phyloP scores from a whole-genome alignment of 2,329 filamentous ascomycete species.

The Neonectria faginata region DNA sequence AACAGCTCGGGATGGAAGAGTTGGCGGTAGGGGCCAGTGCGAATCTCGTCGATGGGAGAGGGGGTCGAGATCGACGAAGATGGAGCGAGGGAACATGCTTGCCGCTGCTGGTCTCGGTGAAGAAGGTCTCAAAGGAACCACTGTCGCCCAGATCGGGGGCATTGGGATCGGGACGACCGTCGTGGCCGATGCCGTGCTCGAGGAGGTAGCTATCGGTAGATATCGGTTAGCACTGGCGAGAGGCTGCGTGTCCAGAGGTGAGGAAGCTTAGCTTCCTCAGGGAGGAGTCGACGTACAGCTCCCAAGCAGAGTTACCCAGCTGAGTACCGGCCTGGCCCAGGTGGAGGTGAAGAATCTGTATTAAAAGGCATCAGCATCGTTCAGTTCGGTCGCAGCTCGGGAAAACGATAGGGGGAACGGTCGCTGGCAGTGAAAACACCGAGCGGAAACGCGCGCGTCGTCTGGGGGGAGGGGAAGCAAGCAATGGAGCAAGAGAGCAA shows the following conservation, averaged over 20 bases:
- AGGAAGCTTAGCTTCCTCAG: conserved; percentile 10
- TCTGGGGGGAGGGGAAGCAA: conserved; percentile 8
- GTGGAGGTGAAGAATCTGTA: conserved; percentile 72
- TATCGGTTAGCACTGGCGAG: conserved; percentile 40
- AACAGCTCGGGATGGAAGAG: conserved; percentile 79
- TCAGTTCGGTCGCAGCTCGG: conserved; percentile 27
- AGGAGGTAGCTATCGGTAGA: conserved; percentile 71
- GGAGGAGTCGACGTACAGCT: conserved; percentile 69
- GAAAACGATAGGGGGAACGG: conserved; percentile 14
- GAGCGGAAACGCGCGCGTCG: conserved; percentile 37
- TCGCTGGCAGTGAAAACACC: conserved; percentile 24
- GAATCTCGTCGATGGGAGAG: conserved; percentile 80
- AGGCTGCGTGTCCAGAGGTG: not conserved
- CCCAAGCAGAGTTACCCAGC: conserved; percentile 81
- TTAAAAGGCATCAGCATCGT: conserved; percentile 36
- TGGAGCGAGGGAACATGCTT: conserved; percentile 79
- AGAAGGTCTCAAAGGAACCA: conserved; percentile 79
- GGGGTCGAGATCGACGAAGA: conserved; percentile 81
- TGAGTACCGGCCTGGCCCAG: conserved; percentile 77
- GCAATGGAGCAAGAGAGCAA: conserved; percentile 27
- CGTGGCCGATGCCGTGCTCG: conserved; percentile 75
- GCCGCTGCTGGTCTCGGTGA: conserved; percentile 77
- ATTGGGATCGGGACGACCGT: conserved; percentile 73
- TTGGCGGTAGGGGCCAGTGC: conserved; percentile 74
- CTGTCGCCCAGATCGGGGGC: conserved; percentile 69